Percentiles rank a stretch among this genome's conserved stretches.
Conservation (phyloP, 441 rosid species). For the Erodium moschatum region DNA sequence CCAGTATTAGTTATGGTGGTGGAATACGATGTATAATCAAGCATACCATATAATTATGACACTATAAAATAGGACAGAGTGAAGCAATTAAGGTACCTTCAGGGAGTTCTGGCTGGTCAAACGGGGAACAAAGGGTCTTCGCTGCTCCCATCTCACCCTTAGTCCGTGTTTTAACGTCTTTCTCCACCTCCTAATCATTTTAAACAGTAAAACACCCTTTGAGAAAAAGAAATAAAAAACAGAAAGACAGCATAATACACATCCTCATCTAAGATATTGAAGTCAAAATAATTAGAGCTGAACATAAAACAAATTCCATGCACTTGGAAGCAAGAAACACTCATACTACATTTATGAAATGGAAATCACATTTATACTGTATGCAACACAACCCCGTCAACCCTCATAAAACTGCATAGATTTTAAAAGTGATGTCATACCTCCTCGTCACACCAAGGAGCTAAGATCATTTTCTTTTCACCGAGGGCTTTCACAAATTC, state of each 20-base stretch:
- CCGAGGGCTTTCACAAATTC: conserved; percentile 69
- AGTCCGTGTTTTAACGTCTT: conserved; percentile 76
- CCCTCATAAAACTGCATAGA: not conserved
- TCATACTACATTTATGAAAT: not conserved
- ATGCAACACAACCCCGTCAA: not conserved
- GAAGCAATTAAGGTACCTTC: conserved; percentile 43
- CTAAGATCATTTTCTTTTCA: conserved; percentile 77
- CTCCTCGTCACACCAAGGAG: conserved; percentile 98
- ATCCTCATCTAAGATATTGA: not conserved
- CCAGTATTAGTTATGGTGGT: no score
- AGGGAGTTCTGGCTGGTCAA: conserved; percentile 95
- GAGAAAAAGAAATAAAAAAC: not conserved
- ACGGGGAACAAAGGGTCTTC: conserved; percentile 87
- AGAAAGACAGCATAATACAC: not conserved
- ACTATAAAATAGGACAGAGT: not conserved
- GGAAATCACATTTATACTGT: not conserved
- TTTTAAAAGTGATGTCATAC: conserved; percentile 26
- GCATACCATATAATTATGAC: not conserved
- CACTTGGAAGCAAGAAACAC: not conserved
- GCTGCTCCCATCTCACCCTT: conserved; percentile 94
- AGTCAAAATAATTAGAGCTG: not conserved
- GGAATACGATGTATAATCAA: no score
- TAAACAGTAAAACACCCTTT: not conserved
- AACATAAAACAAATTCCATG: not conserved
- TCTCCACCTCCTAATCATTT: conserved; percentile 67